phyloP scores from a whole-genome alignment of 208 protist genomes.

The Crithidia bombi region DNA sequence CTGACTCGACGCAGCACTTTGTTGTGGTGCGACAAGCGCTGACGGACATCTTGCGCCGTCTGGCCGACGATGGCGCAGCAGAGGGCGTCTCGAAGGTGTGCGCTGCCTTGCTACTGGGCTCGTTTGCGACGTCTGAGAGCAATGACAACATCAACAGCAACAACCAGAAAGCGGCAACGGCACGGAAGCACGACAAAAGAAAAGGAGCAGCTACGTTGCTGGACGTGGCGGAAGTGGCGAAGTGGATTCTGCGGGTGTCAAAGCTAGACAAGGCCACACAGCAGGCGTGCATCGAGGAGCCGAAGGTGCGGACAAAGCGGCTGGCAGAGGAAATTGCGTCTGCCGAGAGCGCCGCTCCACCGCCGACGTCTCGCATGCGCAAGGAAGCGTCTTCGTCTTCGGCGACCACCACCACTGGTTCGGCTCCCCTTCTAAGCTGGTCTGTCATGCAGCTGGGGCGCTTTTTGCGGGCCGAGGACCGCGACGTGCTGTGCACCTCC shows the following conservation, averaged over 20 bases:
- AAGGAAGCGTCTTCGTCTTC: constrained; percentile 17
- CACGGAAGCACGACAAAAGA: constrained; percentile 9
- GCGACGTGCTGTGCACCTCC: constrained; percentile 33
- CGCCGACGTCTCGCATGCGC: constrained; percentile 22
- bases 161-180: background rate
- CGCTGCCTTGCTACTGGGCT: constrained; percentile 13
- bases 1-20: constrained; percentile 24
- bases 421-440: constrained; percentile 28
- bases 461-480: constrained; percentile 41
- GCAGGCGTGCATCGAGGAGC: constrained; percentile 19
- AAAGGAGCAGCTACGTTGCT: background rate
- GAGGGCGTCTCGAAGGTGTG: constrained; percentile 31
- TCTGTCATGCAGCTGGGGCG: constrained; percentile 37
- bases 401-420: background rate
- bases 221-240: constrained; percentile 9
- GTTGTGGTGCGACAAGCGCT: constrained; percentile 16
- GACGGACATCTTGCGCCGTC: constrained; percentile 9
- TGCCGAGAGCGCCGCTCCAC: constrained; percentile 11
- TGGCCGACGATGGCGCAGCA: background rate
- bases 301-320: constrained; percentile 13
- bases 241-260: constrained; percentile 15
- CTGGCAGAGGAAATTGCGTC: constrained; percentile 23
- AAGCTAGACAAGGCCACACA: constrained; percentile 26
- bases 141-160: background rate
- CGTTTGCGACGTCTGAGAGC: background rate